Conservation (phyloP, 257 asterid genomes). For the Pogostemon cablin region DNA sequence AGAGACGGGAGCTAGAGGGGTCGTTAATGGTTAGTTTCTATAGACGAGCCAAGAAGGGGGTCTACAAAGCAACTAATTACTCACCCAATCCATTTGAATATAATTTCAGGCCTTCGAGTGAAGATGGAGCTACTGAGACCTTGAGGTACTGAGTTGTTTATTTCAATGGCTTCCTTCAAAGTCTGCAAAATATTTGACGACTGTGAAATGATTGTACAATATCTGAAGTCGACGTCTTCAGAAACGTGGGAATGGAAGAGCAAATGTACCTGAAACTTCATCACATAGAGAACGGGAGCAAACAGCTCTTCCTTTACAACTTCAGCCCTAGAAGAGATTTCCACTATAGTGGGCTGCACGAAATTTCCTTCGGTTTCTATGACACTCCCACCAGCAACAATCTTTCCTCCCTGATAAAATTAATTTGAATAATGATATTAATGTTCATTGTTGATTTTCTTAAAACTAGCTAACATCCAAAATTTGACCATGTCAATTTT, state of each 20-base stretch:
- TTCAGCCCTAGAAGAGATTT: slow-evolving; percentile 65
- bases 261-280: slow-evolving; percentile 79
- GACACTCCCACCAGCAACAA: slow-evolving; percentile 71
- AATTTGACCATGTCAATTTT: neutral
- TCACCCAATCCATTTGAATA: slow-evolving; percentile 98
- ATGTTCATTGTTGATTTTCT: neutral
- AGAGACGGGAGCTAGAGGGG: no score
- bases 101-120: slow-evolving; percentile 74
- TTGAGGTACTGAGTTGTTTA: slow-evolving; percentile 97
- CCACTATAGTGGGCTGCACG: slow-evolving; percentile 94
- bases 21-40: no score
- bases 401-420: slow-evolving; percentile 79
- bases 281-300: slow-evolving; percentile 95
- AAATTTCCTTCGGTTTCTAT: slow-evolving; percentile 80
- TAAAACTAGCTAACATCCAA: neutral
- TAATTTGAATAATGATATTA: neutral
- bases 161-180: slow-evolving; percentile 82
- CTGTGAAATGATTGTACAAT: neutral
- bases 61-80: slow-evolving; percentile 28
- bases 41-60: neutral
- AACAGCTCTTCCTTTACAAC: slow-evolving; percentile 93
- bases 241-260: neutral
- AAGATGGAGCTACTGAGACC: slow-evolving; percentile 99
- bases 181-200: slow-evolving; percentile 56
- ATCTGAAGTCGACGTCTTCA: slow-evolving; percentile 9